A percentile compares a stretch with the other conserved stretches of the same genome.
phyloP scores from a whole-genome alignment of 1,284 basidiomycete genomes.

The Sanghuangporus baumii region DNA sequence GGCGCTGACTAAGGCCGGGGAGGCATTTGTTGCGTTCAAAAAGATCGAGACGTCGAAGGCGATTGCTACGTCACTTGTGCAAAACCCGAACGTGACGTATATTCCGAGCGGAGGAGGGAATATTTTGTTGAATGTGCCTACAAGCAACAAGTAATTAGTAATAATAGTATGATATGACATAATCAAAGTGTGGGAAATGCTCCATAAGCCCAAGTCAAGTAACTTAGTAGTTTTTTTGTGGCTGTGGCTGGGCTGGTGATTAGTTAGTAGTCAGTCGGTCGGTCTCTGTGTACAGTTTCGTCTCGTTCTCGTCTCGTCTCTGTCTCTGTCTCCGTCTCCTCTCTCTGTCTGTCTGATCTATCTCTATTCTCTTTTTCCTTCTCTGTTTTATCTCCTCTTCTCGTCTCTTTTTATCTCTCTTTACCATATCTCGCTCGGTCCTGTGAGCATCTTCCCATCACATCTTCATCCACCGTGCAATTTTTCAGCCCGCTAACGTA shows the following conservation, averaged over 20 bases:
- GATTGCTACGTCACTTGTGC: constrained; percentile 78
- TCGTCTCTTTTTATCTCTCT: constrained; percentile 38
- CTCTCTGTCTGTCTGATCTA: constrained; percentile 14
- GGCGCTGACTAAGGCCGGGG: constrained; percentile 92
- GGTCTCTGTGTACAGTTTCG: background rate
- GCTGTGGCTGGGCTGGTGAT: too few species aligned
- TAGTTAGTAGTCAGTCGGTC: background rate
- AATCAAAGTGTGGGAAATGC: background rate
- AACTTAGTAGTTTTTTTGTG: too few species aligned
- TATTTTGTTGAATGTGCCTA: constrained; percentile 79
- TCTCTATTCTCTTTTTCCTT: constrained; percentile 20
- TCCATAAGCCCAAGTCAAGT: too few species aligned
- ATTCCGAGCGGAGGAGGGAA: constrained; percentile 78
- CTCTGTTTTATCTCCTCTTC: constrained; percentile 33
- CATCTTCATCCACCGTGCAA: constrained; percentile 24
- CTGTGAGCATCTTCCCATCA: constrained; percentile 26
- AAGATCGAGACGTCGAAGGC: constrained; percentile 99
- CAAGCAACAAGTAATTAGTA: too few species aligned
- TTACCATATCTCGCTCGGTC: constrained; percentile 28
- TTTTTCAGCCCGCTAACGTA: constrained; percentile 37
- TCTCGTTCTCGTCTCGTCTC: constrained; percentile 14
- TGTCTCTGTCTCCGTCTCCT: constrained; percentile 14
- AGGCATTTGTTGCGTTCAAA: constrained; percentile 91
- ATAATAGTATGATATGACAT: too few species aligned
- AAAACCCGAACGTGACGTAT: constrained; percentile 83